Base-by-base conservation (phyloP, 176 grass and related monocot genomes). In the Miscanthus lutarioriparius region DNA sequence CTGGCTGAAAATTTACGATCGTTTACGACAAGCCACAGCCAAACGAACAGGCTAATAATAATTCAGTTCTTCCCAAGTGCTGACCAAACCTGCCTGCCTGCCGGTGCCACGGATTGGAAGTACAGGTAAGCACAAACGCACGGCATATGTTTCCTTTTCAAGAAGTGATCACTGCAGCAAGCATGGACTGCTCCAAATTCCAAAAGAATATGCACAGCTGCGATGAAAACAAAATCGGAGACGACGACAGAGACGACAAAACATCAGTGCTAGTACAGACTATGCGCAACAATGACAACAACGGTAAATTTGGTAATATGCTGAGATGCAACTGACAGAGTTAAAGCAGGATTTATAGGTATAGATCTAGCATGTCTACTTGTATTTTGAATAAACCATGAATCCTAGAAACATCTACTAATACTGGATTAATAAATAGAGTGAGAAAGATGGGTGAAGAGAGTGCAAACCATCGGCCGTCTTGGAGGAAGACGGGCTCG, bases 221-320 rank as follows among this genome's bases (percentile, higher is more conserved):
- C 72, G 51, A 75, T 53, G 77, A 71, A 76, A 84, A 38, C 44
- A 72, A 68, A 82, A 44, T 8, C 26, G 37, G 35, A 78, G 26
- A 90, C 78, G 72, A 63, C 72, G 80, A 83, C 20, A 10, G 4
- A 35, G 22, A 23, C 15, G 49, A 63, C 39, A 89, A 54, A 72
- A 25, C 56, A 64, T 19, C 7, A 56, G 3, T 41, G 49, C 14
- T 12, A 37, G 8, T 30, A 66, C 30, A 63, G 40, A 72, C 84
- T 68, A 90, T n/a, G 79, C 8, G 36, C 59, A 62, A 67, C 67
- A 30, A 86, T 38, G 54, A 22, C 84, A 82, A 12, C 84, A 82
- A 86, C 41, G 74, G 59, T 79, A 79, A 79, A 48, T 48, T 45
- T 45, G 44, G 44, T 45, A 5, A 79, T 74, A 82, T 82, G 20